A percentile compares a stretch with the other conserved stretches of the same genome.
phyloP scores from a whole-genome alignment of 148 eudicot species.

The Rhododendron ovatum region DNA sequence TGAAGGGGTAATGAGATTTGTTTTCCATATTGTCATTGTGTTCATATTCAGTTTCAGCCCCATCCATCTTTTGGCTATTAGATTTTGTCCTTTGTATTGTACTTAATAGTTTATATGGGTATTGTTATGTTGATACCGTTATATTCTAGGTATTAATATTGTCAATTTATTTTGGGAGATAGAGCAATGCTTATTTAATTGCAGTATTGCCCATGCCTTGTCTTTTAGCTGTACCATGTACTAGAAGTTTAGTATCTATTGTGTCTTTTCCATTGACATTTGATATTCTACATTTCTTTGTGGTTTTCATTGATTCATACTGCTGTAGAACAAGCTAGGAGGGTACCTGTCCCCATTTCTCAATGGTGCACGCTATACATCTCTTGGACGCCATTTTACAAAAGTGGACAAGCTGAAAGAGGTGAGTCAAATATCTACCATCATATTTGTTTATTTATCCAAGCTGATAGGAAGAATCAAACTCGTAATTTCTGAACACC shows the following conservation, averaged over 20 bases:
- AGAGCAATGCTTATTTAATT: background rate
- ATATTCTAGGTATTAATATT: background rate
- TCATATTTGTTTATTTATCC: background rate
- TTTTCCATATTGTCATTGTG: background rate
- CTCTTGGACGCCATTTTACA: conserved; percentile 93
- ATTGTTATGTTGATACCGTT: background rate
- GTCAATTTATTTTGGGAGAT: background rate
- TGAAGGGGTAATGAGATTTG: background rate
- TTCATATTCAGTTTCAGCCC: conserved; percentile 1
- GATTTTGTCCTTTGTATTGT: background rate
- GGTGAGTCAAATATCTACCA: conserved; percentile 31
- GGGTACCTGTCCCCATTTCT: conserved; percentile 82
- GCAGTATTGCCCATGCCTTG: background rate
- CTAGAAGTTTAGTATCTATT: background rate
- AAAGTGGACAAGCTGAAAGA: conserved; percentile 65
- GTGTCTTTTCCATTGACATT: background rate
- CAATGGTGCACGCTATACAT: conserved; percentile 81
- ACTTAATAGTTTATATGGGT: background rate
- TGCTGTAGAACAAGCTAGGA: conserved; percentile 61
- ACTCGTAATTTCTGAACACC: background rate
- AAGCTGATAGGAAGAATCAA: background rate
- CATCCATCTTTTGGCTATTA: background rate
- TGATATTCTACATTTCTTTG: background rate
- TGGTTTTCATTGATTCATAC: background rate
- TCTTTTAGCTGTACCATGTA: background rate